Base-by-base conservation (phyloP, 1,284 basidiomycete genomes). In the Malassezia slooffiae region DNA sequence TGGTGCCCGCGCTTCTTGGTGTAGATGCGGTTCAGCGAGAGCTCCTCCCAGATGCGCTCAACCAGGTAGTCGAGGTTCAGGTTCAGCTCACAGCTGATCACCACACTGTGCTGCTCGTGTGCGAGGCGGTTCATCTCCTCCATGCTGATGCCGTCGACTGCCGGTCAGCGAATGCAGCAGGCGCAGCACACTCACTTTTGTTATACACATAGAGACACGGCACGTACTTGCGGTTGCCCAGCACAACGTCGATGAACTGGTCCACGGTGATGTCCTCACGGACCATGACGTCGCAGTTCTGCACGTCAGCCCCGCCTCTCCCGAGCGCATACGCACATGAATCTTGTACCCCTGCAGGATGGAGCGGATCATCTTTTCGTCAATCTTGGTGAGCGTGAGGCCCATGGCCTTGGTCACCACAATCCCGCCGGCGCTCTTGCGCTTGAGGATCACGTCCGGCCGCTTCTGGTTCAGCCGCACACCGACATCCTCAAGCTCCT, bases 161-260 rank as follows among this genome's bases (percentile, higher is more conserved):
- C 20, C n/a, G n/a, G 38, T 31, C 13, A 31, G 29, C 3, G 13
- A 7, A 29, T 16, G 19, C 30, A n/a, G n/a, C n/a, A n/a, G n/a
- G n/a, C 27, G n/a, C n/a, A n/a, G 13, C 12, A 11, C 7, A 47
- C 46, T 16, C 21, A 50, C 37, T 63, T 47, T 68, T 69, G 76
- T 95, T 95, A 74, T 91, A 93, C 8, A 90, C 87, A 67, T 91
- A 90, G 77, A 75, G 54, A 34, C 88, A 91, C 6, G 87, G 87
- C 2, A 93, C 78, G 66, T 96, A 97, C 77, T 95, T 95, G 53
- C 91, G 79, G 11, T 83, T 91, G 32, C 58, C 58, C 43, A 96
- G 84, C 15, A 97, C 76, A 9, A 95, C 87, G 66, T 97, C 91
- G 61, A 96, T 93, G 66, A 96, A 93, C 67, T 96, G 87, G 70